Percentiles rank a stretch among this genome's conserved stretches.
phyloP scores from a whole-genome alignment of 2,329 filamentous ascomycete genomes.

The Neurospora sp. region DNA sequence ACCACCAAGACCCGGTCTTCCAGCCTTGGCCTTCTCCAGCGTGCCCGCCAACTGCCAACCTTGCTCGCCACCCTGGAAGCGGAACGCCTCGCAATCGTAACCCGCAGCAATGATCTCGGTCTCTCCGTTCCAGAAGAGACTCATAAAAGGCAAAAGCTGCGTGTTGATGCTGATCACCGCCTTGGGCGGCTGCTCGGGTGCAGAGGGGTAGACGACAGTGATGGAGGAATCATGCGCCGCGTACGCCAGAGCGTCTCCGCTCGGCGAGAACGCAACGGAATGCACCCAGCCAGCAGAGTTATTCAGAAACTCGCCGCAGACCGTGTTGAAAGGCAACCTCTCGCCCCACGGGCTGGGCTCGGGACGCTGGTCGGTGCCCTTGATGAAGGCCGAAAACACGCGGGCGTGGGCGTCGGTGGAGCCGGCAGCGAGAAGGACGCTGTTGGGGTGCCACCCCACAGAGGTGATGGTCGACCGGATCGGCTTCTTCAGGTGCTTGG shows the following conservation, averaged over 20 bases:
- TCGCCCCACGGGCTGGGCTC: conserved; percentile 90
- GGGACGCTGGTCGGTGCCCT: conserved; percentile 79
- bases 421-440: conserved; percentile 83
- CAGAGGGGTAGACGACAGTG: conserved; percentile 90
- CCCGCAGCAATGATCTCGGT: conserved; percentile 91
- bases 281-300: conserved; percentile 97
- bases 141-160: conserved; percentile 85
- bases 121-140: conserved; percentile 84
- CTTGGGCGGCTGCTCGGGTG: conserved; percentile 77
- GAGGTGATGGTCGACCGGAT: conserved; percentile 95
- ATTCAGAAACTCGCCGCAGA: conserved; percentile 93
- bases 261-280: conserved; percentile 84
- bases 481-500: conserved; percentile 98
- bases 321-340: conserved; percentile 91
- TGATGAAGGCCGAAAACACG: conserved; percentile 93
- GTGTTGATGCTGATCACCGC: conserved; percentile 88
- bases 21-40: conserved; percentile 47
- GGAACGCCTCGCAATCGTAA: conserved; percentile 83
- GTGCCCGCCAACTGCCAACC: conserved; percentile 82
- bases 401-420: conserved; percentile 96
- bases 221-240: conserved; percentile 92
- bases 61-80: conserved; percentile 65
- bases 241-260: conserved; percentile 87
- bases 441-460: conserved; percentile 95
- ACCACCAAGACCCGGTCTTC: conserved; percentile 43